phyloP scores from a whole-genome alignment of 805 yeast species.

The Candida patagonica region DNA sequence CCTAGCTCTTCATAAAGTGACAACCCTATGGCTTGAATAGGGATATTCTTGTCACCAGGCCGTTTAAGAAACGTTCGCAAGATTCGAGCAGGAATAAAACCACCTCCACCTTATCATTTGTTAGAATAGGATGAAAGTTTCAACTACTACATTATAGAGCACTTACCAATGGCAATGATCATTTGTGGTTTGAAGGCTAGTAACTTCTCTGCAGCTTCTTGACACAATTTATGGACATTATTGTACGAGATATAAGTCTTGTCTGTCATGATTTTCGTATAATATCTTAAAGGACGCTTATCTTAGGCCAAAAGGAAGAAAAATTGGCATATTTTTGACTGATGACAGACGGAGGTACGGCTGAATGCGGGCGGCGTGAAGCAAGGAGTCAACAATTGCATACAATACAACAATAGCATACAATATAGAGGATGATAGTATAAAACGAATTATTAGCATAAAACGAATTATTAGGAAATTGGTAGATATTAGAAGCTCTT shows the following conservation, averaged over 20 bases:
- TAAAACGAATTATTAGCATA: too few relatives aligned
- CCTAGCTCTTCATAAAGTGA: constrained; percentile 82
- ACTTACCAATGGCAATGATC: constrained; percentile 78
- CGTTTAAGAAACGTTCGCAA: constrained; percentile 85
- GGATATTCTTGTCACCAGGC: constrained; percentile 78
- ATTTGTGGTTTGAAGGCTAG: constrained; percentile 70
- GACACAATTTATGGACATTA: constrained; percentile 75
- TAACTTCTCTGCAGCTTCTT: constrained; percentile 49
- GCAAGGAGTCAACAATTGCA: too few relatives aligned
- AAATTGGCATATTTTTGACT: too few relatives aligned
- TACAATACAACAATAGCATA: too few relatives aligned
- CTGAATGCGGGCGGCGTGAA: too few relatives aligned
- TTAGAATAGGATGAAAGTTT: neutral
- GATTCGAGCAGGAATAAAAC: constrained; percentile 95
- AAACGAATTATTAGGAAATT: too few relatives aligned
- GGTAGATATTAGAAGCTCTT: too few relatives aligned
- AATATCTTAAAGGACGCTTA: too few relatives aligned
- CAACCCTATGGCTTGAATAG: constrained; percentile 90
- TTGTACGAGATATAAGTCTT: constrained; percentile 62
- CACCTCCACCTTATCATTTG: constrained; percentile 61
- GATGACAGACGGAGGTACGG: too few relatives aligned
- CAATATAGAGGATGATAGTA: too few relatives aligned
- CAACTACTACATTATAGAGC: neutral
- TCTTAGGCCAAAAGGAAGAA: too few relatives aligned
- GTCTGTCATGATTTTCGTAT: constrained; percentile 22